These are phyloP conservation scores for Xylaria bambusicola DNA, from an alignment of 495 filamentous ascomycete species.

Conservation along the genomic window DNA sequence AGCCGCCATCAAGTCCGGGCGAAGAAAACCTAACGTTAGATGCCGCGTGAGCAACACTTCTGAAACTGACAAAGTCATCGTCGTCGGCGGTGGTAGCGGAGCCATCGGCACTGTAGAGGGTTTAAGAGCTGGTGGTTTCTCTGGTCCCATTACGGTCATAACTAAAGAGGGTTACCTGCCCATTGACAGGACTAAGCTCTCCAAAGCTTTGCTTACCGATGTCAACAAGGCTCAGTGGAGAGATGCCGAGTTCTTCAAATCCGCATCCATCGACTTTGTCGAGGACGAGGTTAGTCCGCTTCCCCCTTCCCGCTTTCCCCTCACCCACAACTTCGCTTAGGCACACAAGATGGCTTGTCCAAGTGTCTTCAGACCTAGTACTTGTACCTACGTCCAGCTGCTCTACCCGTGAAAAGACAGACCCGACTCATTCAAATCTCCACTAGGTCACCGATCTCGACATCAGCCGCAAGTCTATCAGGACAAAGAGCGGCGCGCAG, in stretches of 20 bases:
- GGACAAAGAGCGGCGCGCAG: slow-evolving; percentile 69
- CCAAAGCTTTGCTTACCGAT: slow-evolving; percentile 90
- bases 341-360: too few species aligned
- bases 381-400: too few species aligned
- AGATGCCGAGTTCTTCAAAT: slow-evolving; percentile 73
- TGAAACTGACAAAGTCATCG: slow-evolving; percentile 69
- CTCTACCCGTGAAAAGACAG: too few species aligned
- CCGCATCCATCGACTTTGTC: slow-evolving; percentile 70
- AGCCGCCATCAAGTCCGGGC: slow-evolving; percentile 71
- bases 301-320: too few species aligned
- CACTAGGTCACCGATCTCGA: slow-evolving; percentile 59
- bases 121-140: slow-evolving; percentile 78
- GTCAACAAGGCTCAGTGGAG: slow-evolving; percentile 73
- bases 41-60: slow-evolving; percentile 58
- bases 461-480: slow-evolving; percentile 69
- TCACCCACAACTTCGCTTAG: too few species aligned
- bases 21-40: slow-evolving; percentile 70
- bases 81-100: slow-evolving; percentile 90
- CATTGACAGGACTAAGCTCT: slow-evolving; percentile 93
- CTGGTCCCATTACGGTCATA: slow-evolving; percentile 79
- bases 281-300: slow-evolving; percentile 64
- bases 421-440: too few species aligned
- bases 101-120: slow-evolving; percentile 77
- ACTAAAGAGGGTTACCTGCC: slow-evolving; percentile 80
- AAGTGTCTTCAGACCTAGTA: too few species aligned